Evolutionary conservation across 78 protist genomes (phyloP).

Genomic region (Guillardia theta): DNA sequence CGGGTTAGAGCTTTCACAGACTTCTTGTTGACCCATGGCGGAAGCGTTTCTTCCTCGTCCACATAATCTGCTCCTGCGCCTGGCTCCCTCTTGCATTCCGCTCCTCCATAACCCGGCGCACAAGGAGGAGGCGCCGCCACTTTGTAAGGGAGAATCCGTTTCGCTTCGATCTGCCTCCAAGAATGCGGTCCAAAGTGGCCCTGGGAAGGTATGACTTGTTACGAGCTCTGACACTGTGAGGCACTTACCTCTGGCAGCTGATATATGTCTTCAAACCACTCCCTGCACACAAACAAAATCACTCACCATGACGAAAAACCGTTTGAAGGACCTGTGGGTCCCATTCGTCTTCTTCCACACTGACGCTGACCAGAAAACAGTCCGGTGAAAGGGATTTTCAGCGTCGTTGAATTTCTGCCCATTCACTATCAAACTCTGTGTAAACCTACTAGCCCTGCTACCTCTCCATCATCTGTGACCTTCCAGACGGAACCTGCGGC

Average conservation of each 20-base stretch:
- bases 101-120: conserved; percentile 18
- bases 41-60: neutral
- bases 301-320: too few species aligned
- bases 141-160: neutral
- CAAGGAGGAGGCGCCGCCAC: neutral
- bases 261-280: conserved; percentile 9
- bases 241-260: neutral
- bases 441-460: too few species aligned
- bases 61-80: conserved; percentile 25
- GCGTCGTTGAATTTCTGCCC: neutral
- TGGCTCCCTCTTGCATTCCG: neutral
- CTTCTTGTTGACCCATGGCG: neutral
- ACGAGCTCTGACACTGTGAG: too few species aligned
- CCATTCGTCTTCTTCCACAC: neutral
- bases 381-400: neutral
- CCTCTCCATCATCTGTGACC: neutral
- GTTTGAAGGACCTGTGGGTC: too few species aligned
- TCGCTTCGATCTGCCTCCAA: neutral
- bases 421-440: too few species aligned
- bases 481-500: conserved; percentile 17
- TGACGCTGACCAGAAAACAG: neutral
- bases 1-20: neutral
- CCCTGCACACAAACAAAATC: too few species aligned
- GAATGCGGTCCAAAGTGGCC: neutral
- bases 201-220: too few species aligned